Conservation (phyloP, 208 protist genomes). For the Trichomonas tenax region DNA sequence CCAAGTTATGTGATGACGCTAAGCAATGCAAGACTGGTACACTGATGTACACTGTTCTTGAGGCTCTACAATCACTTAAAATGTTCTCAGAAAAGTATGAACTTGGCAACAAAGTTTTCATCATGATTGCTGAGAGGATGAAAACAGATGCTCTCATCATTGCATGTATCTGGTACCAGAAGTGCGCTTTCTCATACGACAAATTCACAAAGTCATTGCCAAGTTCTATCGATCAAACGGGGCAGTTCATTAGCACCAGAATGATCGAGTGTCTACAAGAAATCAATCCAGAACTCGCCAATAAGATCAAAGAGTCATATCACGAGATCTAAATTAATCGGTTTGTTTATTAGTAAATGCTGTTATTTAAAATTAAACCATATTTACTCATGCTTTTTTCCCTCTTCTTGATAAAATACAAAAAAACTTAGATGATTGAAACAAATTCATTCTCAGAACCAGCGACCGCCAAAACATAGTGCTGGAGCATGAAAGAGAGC, state of each 20-base stretch:
- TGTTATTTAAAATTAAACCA: too few species aligned
- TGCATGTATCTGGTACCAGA: neutral
- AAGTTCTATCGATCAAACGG: neutral
- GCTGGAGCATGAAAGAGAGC: neutral
- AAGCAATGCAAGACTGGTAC: neutral
- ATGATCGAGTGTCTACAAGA: neutral
- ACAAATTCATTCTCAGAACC: neutral
- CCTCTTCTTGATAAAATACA: too few species aligned
- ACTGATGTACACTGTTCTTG: neutral
- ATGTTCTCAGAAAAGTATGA: neutral
- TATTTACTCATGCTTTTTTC: too few species aligned
- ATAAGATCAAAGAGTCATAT: too few species aligned
- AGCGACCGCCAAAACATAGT: neutral
- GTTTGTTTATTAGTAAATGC: too few species aligned
- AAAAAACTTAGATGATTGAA: neutral
- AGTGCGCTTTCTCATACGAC: neutral
- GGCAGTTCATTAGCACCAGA: neutral
- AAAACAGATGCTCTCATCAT: neutral
- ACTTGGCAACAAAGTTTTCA: neutral
- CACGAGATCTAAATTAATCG: too few species aligned
- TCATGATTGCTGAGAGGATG: neutral
- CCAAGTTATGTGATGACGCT: neutral
- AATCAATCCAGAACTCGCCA: neutral
- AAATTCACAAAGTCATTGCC: neutral
- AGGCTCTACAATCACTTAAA: neutral